Base-by-base conservation (phyloP, 148 eudicot species). In the Fagopyrum homotropicum region DNA sequence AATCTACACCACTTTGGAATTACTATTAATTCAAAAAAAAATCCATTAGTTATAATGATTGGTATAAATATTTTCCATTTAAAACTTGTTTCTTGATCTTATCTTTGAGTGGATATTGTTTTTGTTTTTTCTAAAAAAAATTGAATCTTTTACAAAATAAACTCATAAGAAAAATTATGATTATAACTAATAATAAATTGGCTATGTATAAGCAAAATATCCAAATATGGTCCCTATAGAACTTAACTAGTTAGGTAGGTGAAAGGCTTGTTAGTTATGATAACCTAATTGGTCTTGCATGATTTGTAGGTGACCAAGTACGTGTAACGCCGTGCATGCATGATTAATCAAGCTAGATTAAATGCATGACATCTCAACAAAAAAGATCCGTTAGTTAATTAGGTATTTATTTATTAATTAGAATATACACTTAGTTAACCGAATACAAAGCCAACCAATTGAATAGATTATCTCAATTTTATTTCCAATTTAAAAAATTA, bases 301-400 rank as follows among this genome's bases (percentile, higher is more conserved):
- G 63, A 19, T 4, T 17, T 19, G 63, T 57, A 57, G 17, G 57
- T 52, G 57, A 52, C 57, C n/a, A 52, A 52, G 57, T 52, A 52
- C 57, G 57, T 15, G 57, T 52, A 52, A 52, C 5, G n/a, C 10
- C 17, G 29, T 57, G 63, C 35, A 57, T 57, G 26, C 22, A 57
- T 57, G 63, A 9, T 57, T 57, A 57, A 57, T 19, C 10, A 29
- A 63, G 40, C 40, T 1, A 35, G 69, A 29, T 43, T 14, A 66
- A 4, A 66, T 66, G 22, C 17, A 66, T 66, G 71, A 66, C 71
- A 66, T 66, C 71, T 66, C 47, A 66, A 35, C 71, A 6, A 11
- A 2, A 35, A 15, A 66, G 46, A 43, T 66, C 45, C 71, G 46
- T 43, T 66, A 12, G 19, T 66, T 66, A 43, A 66, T 26, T 57